phyloP scores from a whole-genome alignment of 495 filamentous ascomycete genomes.

The Xylaria bambusicola region DNA sequence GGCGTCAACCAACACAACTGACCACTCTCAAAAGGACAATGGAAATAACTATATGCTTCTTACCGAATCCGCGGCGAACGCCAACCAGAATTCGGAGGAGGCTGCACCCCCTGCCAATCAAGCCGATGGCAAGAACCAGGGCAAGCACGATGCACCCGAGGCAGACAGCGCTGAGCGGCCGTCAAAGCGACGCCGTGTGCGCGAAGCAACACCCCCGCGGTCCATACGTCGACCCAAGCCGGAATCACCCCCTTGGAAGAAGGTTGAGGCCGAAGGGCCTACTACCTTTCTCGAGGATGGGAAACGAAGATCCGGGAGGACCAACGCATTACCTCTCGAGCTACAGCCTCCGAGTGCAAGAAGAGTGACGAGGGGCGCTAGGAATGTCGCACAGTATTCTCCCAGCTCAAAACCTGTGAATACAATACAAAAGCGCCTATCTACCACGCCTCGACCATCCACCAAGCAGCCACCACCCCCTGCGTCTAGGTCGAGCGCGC shows the following conservation, averaged over 20 bases:
- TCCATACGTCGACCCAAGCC: slow-evolving; percentile 45
- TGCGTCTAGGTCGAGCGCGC: slow-evolving; percentile 32
- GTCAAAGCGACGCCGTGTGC: slow-evolving; percentile 73
- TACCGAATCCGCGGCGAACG: slow-evolving; percentile 18
- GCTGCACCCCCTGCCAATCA: not conserved
- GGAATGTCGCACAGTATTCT: slow-evolving; percentile 34
- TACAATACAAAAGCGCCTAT: slow-evolving; percentile 37
- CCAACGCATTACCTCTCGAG: slow-evolving; percentile 72
- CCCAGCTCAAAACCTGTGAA: slow-evolving; percentile 28
- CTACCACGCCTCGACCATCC: slow-evolving; percentile 21
- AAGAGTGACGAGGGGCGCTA: slow-evolving; percentile 48
- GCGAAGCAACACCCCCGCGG: slow-evolving; percentile 40
- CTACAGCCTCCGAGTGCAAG: slow-evolving; percentile 68
- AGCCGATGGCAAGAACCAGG: slow-evolving; percentile 4
- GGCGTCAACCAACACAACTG: not conserved
- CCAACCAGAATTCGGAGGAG: not conserved
- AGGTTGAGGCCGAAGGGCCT: slow-evolving; percentile 79
- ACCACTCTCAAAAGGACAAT: no score
- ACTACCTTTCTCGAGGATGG: slow-evolving; percentile 82
- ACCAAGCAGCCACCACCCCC: slow-evolving; percentile 32
- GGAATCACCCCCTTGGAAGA: slow-evolving; percentile 93
- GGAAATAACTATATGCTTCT: slow-evolving; percentile 8
- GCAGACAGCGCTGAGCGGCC: slow-evolving; percentile 51
- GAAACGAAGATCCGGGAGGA: slow-evolving; percentile 80
- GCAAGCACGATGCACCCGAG: slow-evolving; percentile 14